These are phyloP conservation scores for Lepidium campestre DNA, from an alignment of 441 rosid genomes.

Conservation along the genomic window DNA sequence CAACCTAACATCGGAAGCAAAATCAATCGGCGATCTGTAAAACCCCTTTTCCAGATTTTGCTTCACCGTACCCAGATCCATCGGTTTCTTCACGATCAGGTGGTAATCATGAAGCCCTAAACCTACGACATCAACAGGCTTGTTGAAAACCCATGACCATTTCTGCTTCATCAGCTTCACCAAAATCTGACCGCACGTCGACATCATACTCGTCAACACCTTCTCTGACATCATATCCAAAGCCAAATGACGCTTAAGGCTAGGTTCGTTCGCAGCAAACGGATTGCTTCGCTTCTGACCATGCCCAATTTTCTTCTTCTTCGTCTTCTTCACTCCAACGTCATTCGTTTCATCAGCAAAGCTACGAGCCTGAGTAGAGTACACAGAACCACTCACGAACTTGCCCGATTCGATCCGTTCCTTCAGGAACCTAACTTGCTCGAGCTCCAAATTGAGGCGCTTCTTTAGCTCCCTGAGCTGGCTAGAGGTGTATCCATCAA, in stretches of 20 bases:
- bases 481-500: slow-evolving; percentile 38
- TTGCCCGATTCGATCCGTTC: slow-evolving; percentile 42
- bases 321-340: slow-evolving; percentile 31
- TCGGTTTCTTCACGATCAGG: slow-evolving; percentile 25
- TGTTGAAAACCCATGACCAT: slow-evolving; percentile 17
- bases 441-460: slow-evolving; percentile 53
- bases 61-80: slow-evolving; percentile 32
- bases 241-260: neutral
- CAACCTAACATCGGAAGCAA: slow-evolving; percentile 40
- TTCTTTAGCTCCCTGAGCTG: slow-evolving; percentile 45
- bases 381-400: neutral
- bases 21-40: slow-evolving; percentile 31
- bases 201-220: slow-evolving; percentile 34
- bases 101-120: slow-evolving; percentile 29
- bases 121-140: slow-evolving; percentile 23
- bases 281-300: slow-evolving; percentile 39
- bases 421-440: slow-evolving; percentile 58
- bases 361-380: slow-evolving; percentile 28
- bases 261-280: slow-evolving; percentile 24
- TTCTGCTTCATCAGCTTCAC: slow-evolving; percentile 35
- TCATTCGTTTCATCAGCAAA: slow-evolving; percentile 24
- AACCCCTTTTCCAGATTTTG: slow-evolving; percentile 5
- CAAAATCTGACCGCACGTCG: slow-evolving; percentile 55
- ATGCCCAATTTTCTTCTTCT: slow-evolving; percentile 43
- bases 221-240: slow-evolving; percentile 16